Base-by-base conservation (phyloP, 2,329 filamentous ascomycete species). In the Dothiorella sarmentorum region DNA sequence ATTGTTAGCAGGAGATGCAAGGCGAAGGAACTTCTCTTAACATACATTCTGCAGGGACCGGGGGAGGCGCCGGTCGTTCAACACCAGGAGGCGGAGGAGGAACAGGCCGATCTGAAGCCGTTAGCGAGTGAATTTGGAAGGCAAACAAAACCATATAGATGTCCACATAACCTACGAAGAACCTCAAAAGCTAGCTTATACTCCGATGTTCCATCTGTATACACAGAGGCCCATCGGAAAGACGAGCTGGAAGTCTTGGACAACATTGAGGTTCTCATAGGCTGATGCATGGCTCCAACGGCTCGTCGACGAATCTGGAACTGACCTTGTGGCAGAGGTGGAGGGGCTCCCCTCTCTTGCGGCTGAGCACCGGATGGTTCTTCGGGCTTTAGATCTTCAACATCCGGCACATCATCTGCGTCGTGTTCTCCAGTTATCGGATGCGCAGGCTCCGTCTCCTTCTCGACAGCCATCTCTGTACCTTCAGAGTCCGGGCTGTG, bases 311-410 rank as follows among this genome's bases (percentile, higher is more conserved):
- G 70, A 64, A 73, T 64, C 63, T 71, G 27, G 63, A 70, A 69
- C 76, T 76, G 78, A 84, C 82, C 80, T 70, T 81, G 79, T 58
- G 79, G 75, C 38, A 10, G 76, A 11, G 77, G 15, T 31, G 80
- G 76, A 24, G 71, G 68, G 33, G 65, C 68, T 22, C 68, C 65
- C 37, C 70, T 68, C 57, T 73, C 72, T 44, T 68, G 68, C 43
- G 72, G 74, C 9, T 70, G 70, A 26, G 72, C 72, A 47, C 68
- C 73, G 58, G 74, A 71, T 40, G 75, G 63, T 24, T 76, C 71
- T 57, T 80, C 75, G 31, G 75, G 70, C 17, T 69, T 66, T 18
- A 76, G 68, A 59, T 85, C 82, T 66, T 85, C 82, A 22, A 83
- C 74, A 66, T 85, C 82, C 9, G 78, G 76, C 10, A 82, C 71